Base-by-base conservation (phyloP, 1,139 yeast genomes). In the Pichia sp. region DNA sequence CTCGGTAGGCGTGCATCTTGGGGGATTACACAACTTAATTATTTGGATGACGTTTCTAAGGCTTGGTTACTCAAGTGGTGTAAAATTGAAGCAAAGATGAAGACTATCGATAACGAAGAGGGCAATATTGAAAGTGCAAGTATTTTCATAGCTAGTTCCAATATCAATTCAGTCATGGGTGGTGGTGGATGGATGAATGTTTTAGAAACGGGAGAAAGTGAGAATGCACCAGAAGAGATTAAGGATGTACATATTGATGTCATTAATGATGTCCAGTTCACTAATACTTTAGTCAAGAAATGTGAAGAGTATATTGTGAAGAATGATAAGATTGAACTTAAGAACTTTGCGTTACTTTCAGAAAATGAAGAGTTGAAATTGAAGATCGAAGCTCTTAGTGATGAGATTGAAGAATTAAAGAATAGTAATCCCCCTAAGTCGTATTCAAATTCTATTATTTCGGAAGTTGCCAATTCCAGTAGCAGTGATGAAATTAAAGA, bases 1-100 rank as follows among this genome's bases (percentile, higher is more conserved):
- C 45, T 61, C 9, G 58, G 60, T 7, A 56, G 51, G n/a, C 38
- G 60, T 32, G 53, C 51, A 51, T 58, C 63, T 4, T 60, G 60
- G 61, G 61, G 63, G 4, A 45, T 54, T 38, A 54, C 61, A 1
- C 59, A 59, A 42, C 40, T 58, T 19, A 53, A 54, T 32, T 60
- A 54, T 42, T 46, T 58, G 8, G 52, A 55, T 3, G 15, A 28
- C 7, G 51, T 51, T 22, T 42, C 53, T 20, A 58, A 54, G 34
- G 39, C 34, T 18, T 45, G 44, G 3, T 37, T 60, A 24, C 51
- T 48, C 28, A 50, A 42, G 38, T 60, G 51, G 53, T 39, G 42
- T 31, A 28, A 15, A n/a, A 11, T 24, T 11, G 50, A 47, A 27
- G 38, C 24, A 4, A 18, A 45, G 14, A 21, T 24, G 20, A 31